A percentile compares a stretch with the other conserved stretches of the same genome.
Conservation (phyloP, 176 grass and related monocot species). For the Pontederia paniculata region DNA sequence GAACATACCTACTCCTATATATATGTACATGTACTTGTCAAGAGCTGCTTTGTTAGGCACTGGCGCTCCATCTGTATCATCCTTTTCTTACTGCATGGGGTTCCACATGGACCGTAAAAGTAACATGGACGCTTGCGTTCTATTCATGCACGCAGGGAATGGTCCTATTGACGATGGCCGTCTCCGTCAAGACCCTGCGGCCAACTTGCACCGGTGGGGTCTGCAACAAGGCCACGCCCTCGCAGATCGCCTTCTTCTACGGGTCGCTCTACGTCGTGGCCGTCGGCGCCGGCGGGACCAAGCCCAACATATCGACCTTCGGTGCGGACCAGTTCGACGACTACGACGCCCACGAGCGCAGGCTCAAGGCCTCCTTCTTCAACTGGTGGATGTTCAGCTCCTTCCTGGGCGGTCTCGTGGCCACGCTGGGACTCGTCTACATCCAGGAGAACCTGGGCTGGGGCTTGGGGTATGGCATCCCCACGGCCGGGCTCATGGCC, state of each 20-base stretch:
- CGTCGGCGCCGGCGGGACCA: constrained; percentile 57
- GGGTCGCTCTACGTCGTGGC: constrained; percentile 46
- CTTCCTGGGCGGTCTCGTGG: constrained; percentile 41
- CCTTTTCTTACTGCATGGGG: too few relatives aligned
- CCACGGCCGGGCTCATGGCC: constrained; percentile 35
- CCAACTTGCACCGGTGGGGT: constrained; percentile 24
- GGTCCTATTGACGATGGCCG: constrained; percentile 39
- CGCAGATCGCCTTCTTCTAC: constrained; percentile 50
- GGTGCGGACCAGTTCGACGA: constrained; percentile 86
- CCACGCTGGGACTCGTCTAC: constrained; percentile 49
- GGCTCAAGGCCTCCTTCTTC: constrained; percentile 54
- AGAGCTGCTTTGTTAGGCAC: too few relatives aligned
- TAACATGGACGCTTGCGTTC: too few relatives aligned
- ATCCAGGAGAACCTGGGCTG: constrained; percentile 64
- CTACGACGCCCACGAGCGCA: constrained; percentile 30
- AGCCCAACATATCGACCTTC: constrained; percentile 83
- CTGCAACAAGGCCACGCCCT: constrained; percentile 27
- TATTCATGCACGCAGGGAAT: constrained; percentile 31
- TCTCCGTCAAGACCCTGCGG: constrained; percentile 38
- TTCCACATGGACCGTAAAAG: too few relatives aligned
- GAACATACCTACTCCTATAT: too few relatives aligned
- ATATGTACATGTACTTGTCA: too few relatives aligned
- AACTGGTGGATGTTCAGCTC: constrained; percentile 91
- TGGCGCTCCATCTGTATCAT: too few relatives aligned
- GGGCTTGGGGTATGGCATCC: constrained; percentile 51